Base-by-base conservation (phyloP, 495 filamentous ascomycete genomes). In the Aspergillus coremiiformis region DNA sequence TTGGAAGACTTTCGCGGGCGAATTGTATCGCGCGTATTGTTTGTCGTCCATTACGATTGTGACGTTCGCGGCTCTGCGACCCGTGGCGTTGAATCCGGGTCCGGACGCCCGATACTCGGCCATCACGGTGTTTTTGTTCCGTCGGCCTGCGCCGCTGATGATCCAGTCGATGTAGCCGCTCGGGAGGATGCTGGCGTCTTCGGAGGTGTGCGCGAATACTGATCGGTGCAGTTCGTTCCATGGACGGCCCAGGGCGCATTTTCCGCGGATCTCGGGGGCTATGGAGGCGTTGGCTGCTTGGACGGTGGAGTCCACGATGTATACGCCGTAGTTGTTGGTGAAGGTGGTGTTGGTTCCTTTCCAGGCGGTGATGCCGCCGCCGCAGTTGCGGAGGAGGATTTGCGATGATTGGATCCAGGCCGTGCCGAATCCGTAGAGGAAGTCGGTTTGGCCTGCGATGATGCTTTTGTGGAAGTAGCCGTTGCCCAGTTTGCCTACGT, bases 361-460 rank as follows among this genome's bases (percentile, higher is more conserved):
- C 81, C 80, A 84, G 6, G 80, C 80, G n/a, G 78, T 82, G 43
- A 84, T 75, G 42, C 81, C 80, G 51, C 81, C 80, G 22, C 80
- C 81, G 58, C 80, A 83, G 46, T 62, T 61, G 26, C 81, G 74
- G 22, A 84, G 69, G 4, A 64, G 61, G 6, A 83, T 49, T 1
- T 62, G 53, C 4, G 64, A 73, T 3, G 66, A 62, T 54, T 78
- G 65, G 26, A 77, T 62, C 66, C 71, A 79, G 22, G 68, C 69
- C 8, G 74, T 79, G 55, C 76, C 75, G 59, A 80, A 80, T 23
- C 71, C 76, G 65, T 79, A 80, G 6, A 79, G 62, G 62, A 79
- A 79, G 58, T 84, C 81, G 0, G 78, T 82, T 57, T 84, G 72
- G n/a, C 81, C 81, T 7, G 78, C 80, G 26, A 83, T 65, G 20